A percentile compares a stretch with the other conserved stretches of the same genome.
These are phyloP conservation scores for Phlyctochytrium planicorne DNA, from an alignment of 192 early-diverging fungal species.

Conservation along the genomic window DNA sequence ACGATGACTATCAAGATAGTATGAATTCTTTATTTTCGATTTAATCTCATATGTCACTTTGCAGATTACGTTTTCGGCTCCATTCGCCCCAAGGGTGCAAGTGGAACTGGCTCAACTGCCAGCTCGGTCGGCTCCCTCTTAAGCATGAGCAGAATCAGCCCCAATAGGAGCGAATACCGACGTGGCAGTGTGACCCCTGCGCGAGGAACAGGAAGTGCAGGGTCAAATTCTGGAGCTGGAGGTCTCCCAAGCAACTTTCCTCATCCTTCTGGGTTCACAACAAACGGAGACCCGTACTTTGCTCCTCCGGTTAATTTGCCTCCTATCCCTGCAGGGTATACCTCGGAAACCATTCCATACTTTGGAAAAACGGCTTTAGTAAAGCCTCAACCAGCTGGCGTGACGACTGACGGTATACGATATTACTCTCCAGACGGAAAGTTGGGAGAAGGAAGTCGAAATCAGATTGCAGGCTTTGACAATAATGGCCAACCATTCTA, in stretches of 20 bases:
- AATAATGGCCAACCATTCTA: conserved; percentile 57
- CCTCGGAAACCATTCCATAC: conserved; percentile 42
- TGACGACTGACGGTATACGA: conserved; percentile 48
- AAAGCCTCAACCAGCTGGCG: conserved; percentile 50
- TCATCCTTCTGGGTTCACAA: conserved; percentile 45
- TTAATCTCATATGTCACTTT: conserved; percentile 1
- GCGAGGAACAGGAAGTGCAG: conserved; percentile 5
- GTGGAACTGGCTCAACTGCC: conserved; percentile 11
- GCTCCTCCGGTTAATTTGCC: conserved; percentile 49
- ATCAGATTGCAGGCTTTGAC: conserved; percentile 56
- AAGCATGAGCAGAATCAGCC: conserved; percentile 7
- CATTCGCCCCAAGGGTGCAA: conserved; percentile 7
- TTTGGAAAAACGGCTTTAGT: conserved; percentile 47
- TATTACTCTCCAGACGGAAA: conserved; percentile 49
- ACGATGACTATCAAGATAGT: conserved; percentile 60
- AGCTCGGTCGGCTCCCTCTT: conserved; percentile 29
- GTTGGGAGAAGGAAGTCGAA: conserved; percentile 32
- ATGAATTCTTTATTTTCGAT: conserved; percentile 9
- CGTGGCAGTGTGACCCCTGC: conserved; percentile 6
- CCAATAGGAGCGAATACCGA: conserved; percentile 22
- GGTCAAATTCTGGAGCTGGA: conserved; percentile 7
- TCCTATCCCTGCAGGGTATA: conserved; percentile 51
- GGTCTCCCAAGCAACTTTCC: conserved; percentile 12
- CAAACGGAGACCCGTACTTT: conserved; percentile 56
- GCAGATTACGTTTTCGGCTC: conserved; percentile 28